Percentiles rank a stretch among this genome's conserved stretches.
phyloP scores from a whole-genome alignment of 1,284 basidiomycete species.

The Fomitopsis betulina region DNA sequence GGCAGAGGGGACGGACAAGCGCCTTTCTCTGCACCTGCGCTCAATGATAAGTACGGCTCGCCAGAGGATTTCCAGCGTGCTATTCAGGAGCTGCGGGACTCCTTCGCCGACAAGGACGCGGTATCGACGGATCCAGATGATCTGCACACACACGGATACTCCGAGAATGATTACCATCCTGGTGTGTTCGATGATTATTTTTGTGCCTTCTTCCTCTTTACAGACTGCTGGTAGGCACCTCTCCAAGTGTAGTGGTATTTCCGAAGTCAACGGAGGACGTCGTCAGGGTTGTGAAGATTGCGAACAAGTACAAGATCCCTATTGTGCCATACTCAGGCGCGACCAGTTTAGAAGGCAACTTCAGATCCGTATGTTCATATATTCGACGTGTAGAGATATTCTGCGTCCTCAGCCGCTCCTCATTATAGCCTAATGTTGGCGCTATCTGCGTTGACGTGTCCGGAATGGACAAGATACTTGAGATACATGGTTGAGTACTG shows the following conservation, averaged over 20 bases:
- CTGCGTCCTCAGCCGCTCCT: not conserved
- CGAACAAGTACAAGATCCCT: slow-evolving; percentile 52
- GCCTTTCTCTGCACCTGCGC: slow-evolving; percentile 3
- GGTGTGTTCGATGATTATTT: slow-evolving; percentile 28
- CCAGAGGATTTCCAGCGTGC: slow-evolving; percentile 47
- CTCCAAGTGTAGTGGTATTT: slow-evolving; percentile 62
- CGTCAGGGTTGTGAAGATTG: slow-evolving; percentile 52
- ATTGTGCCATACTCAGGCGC: slow-evolving; percentile 60
- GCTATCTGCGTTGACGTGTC: slow-evolving; percentile 65
- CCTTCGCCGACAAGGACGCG: slow-evolving; percentile 32
- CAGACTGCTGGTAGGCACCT: slow-evolving; percentile 31
- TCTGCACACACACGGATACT: slow-evolving; percentile 52
- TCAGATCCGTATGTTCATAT: slow-evolving; percentile 46
- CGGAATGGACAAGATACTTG: slow-evolving; percentile 80
- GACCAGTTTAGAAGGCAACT: slow-evolving; percentile 59
- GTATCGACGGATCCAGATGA: slow-evolving; percentile 56
- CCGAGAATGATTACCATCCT: slow-evolving; percentile 52
- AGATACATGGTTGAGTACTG: slow-evolving; percentile 55
- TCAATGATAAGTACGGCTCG: slow-evolving; percentile 37
- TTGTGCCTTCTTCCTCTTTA: not conserved
- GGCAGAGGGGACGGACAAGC: not conserved
- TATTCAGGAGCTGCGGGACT: slow-evolving; percentile 40
- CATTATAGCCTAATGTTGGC: slow-evolving; percentile 20
- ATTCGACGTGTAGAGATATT: not conserved
- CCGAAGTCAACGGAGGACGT: slow-evolving; percentile 53